Conservation (phyloP, 2,329 filamentous ascomycete species). For the Madurella mycetomatis region DNA sequence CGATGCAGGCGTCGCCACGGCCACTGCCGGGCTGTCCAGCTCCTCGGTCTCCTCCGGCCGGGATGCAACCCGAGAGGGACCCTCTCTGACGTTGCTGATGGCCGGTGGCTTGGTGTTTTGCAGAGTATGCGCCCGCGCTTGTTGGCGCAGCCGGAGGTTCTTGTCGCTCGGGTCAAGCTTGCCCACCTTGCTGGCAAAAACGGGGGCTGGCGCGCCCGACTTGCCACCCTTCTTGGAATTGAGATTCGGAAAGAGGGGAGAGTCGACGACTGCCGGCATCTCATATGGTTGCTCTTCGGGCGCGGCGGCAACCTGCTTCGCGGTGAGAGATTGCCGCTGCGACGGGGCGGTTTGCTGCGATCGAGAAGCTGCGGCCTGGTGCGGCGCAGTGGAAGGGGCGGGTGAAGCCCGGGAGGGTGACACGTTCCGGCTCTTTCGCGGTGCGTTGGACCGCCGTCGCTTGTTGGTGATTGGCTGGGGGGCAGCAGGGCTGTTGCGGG, state of each 20-base stretch:
- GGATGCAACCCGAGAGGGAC: neutral
- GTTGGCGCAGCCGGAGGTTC: constrained; percentile 26
- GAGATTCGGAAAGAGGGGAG: constrained; percentile 24
- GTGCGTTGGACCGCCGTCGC: constrained; percentile 26
- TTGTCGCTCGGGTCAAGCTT: constrained; percentile 26
- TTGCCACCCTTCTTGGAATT: constrained; percentile 31
- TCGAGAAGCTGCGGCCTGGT: constrained; percentile 10
- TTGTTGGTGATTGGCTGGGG: constrained; percentile 28
- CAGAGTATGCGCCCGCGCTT: constrained; percentile 34
- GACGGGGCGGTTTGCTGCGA: constrained; percentile 4
- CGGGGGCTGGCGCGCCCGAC: constrained; percentile 11
- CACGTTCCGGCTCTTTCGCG: constrained; percentile 31
- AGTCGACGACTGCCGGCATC: constrained; percentile 27
- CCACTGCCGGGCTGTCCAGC: constrained; percentile 1
- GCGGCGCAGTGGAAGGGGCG: constrained; percentile 16
- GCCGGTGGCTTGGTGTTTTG: constrained; percentile 14
- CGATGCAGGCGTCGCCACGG: constrained; percentile 12
- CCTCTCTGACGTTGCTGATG: constrained; percentile 9
- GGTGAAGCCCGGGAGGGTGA: constrained; percentile 23
- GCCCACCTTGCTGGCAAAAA: constrained; percentile 26
- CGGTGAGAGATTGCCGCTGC: constrained; percentile 16
- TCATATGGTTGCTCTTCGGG: constrained; percentile 25
- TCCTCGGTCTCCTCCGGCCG: neutral
- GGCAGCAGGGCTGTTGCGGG: constrained; percentile 23
- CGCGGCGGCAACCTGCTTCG: constrained; percentile 8